Percentiles rank a stretch among this genome's conserved stretches.
These are phyloP conservation scores for Mortierella sp. DNA, from an alignment of 371 early-diverging fungal species.

Conservation along the genomic window DNA sequence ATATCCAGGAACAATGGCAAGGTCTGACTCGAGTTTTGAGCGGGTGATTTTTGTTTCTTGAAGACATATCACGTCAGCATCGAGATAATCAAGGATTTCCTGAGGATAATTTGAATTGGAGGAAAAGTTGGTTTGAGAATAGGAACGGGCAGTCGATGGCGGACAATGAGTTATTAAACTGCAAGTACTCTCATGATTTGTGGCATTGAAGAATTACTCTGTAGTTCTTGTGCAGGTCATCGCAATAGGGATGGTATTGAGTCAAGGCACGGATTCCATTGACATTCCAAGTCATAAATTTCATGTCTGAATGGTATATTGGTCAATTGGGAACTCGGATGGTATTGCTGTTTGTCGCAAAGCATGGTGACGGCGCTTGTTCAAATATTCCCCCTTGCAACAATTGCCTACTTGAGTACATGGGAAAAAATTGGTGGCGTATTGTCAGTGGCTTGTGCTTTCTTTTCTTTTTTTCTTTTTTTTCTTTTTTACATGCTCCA, in stretches of 20 bases:
- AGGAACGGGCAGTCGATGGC: too few relatives aligned
- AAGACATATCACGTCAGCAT: constrained; percentile 82
- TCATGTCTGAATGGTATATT: constrained; percentile 54
- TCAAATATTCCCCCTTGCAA: too few relatives aligned
- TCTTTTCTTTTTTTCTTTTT: constrained; percentile 3
- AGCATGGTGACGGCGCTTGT: too few relatives aligned
- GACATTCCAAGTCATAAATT: constrained; percentile 76
- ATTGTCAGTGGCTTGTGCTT: neutral
- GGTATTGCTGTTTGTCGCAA: too few relatives aligned
- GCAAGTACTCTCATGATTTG: neutral
- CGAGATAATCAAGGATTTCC: constrained; percentile 68
- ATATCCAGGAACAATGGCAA: constrained; percentile 80
- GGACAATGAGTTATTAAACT: neutral
- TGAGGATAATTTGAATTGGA: constrained; percentile 21
- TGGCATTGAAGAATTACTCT: constrained; percentile 57
- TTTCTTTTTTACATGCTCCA: neutral
- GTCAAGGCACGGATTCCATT: constrained; percentile 71
- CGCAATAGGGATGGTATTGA: constrained; percentile 70
- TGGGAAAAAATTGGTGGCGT: neutral
- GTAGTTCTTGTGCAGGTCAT: constrained; percentile 63
- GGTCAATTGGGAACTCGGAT: neutral
- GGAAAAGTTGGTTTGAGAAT: neutral
- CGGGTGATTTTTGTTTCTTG: constrained; percentile 86
- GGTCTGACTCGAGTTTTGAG: constrained; percentile 65
- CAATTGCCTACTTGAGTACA: neutral